These are phyloP conservation scores for Rhizopogon salebrosus DNA, from an alignment of 768 basidiomycete genomes.

Conservation along the genomic window DNA sequence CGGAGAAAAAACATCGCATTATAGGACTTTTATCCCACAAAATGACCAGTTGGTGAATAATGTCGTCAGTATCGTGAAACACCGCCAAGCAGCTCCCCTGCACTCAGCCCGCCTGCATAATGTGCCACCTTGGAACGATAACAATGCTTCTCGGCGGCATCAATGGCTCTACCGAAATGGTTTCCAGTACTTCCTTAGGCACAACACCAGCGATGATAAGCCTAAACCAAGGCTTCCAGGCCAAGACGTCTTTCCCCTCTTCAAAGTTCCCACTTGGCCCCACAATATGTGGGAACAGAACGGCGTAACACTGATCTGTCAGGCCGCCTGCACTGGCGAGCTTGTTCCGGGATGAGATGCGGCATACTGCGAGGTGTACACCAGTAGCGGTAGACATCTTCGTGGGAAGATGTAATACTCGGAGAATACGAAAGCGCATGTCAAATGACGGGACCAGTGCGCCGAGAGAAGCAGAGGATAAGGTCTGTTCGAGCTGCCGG, in stretches of 20 bases:
- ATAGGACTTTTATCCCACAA: too few species aligned
- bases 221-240: slow-evolving; percentile 51
- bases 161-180: slow-evolving; percentile 19
- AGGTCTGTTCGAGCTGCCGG: slow-evolving; percentile 39
- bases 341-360: slow-evolving; percentile 21
- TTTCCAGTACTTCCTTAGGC: slow-evolving; percentile 10
- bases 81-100: too few species aligned
- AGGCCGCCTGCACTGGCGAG: slow-evolving; percentile 11
- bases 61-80: too few species aligned
- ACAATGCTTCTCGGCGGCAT: slow-evolving; percentile 25
- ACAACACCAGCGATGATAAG: slow-evolving; percentile 20
- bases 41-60: too few species aligned
- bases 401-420: slow-evolving; percentile 33
- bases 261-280: slow-evolving; percentile 30
- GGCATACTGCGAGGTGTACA: slow-evolving; percentile 40
- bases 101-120: slow-evolving; percentile 3
- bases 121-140: slow-evolving; percentile 24
- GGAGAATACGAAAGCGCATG: slow-evolving; percentile 39
- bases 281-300: slow-evolving; percentile 27
- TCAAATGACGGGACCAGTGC: slow-evolving; percentile 24
- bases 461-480: slow-evolving; percentile 22
- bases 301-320: slow-evolving; percentile 24
- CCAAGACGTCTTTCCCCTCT: slow-evolving; percentile 35
- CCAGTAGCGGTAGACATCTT: slow-evolving; percentile 18
- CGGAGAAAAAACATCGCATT: too few species aligned